Evolutionary conservation across 2,329 filamentous ascomycete species (phyloP), one percentile per base, ranked within the genome.

Genomic region (Aureobasidium sp.): DNA sequence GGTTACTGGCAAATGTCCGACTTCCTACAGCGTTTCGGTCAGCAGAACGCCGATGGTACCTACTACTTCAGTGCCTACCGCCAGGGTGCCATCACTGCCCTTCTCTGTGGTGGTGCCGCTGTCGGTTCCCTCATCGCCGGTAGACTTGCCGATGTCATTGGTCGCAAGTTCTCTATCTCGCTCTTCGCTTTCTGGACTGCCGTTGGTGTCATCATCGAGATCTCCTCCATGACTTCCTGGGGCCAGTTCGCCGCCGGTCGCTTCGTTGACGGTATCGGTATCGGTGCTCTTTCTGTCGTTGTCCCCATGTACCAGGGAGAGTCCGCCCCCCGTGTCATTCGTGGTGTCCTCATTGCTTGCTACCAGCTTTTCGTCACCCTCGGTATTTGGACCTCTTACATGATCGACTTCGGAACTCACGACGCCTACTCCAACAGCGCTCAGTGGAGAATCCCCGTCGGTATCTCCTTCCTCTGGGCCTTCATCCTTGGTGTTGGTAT

Each of bases 261-360:
- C 55, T 71, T 76, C 37, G 69, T 78, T 29, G 74, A 74, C 50
- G 76, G 76, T 67, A 64, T 78, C 9, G 76, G 76, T 48, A 74
- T 78, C 41, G 76, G 76, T 37, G 71, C 72, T n/a, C 69, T 78
- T 20, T 76, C 74, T 9, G 82, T 87, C 37, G 79, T 84, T 39
- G 84, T 87, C 2, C 85, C 86, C 63, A 84, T 88, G 79, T 87
- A 85, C 72, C 85, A 88, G 72, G 82, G 82, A 44, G 86, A 88
- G 70, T 84, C 79, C 58, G 79, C 83, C 1, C 86, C 86, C 4
- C 78, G 80, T 20, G 79, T 84, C 67, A 85, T 87, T 64, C 83
- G 85, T 66, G 85, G 85, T 67, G 81, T 83, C 37, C 81, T 88
- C 47, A 82, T 87, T n/a, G 72, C 75, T 15, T 75, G 72, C 5